A percentile compares a stretch with the other conserved stretches of the same genome.
These are phyloP conservation scores for Miscanthus lutarioriparius DNA, from an alignment of 176 grass and related monocot genomes.

Conservation along the genomic window DNA sequence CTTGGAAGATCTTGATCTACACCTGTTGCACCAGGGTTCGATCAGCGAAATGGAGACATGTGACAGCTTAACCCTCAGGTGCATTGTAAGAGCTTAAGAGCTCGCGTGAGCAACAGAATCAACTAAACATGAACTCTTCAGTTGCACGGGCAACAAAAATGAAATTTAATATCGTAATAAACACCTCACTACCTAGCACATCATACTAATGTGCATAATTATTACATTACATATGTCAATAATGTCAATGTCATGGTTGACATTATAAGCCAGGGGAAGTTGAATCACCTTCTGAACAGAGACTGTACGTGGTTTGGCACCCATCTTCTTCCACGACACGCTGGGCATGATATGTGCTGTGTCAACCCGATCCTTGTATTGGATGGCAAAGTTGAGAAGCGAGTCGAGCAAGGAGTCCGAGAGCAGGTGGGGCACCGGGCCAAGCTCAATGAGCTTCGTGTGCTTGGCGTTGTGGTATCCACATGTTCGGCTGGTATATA, in stretches of 20 bases:
- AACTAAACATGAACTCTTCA: not conserved
- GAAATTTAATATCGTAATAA: not conserved
- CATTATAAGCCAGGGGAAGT: conserved; percentile 18
- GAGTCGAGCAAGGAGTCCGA: conserved; percentile 88
- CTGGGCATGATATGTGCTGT: conserved; percentile 82
- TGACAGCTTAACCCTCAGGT: not conserved
- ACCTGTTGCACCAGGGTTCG: not conserved
- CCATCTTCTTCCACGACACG: conserved; percentile 91
- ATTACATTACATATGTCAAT: conserved; percentile 34
- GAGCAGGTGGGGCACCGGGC: conserved; percentile 70
- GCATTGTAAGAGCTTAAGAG: not conserved
- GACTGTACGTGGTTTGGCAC: conserved; percentile 57
- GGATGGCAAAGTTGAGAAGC: conserved; percentile 79
- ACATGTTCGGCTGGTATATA: too few relatives aligned
- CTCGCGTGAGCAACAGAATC: not conserved
- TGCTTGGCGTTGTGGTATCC: conserved; percentile 93
- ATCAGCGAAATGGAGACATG: not conserved
- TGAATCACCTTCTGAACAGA: conserved; percentile 36
- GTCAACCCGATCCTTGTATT: conserved; percentile 79
- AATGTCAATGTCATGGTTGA: conserved; percentile 49
- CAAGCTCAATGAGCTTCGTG: conserved; percentile 75
- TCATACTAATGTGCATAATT: not conserved
- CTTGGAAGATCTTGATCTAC: not conserved
- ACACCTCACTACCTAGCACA: conserved; percentile 1
- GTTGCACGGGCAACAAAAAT: not conserved